Base-by-base conservation (phyloP, 139 green algal species). In the Tetraselmis chui region DNA sequence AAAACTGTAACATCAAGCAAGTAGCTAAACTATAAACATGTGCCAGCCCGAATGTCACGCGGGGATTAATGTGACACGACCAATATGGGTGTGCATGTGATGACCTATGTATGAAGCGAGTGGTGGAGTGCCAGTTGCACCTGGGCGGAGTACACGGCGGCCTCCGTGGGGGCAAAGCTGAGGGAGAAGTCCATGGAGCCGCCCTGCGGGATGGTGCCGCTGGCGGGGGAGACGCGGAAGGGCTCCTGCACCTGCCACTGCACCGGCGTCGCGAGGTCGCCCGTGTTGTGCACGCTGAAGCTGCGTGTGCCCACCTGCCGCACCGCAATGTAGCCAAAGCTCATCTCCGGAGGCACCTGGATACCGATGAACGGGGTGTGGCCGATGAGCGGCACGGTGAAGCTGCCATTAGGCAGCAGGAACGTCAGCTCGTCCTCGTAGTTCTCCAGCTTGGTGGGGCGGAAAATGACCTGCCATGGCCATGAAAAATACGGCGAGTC, bases 361-460 rank as follows among this genome's bases (percentile, higher is more conserved):
- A 92, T 81, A 29, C 82, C 77, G 0, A 84, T 87, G 31, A 84
- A 30, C 2, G 89, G 90, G 11, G 89, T 86, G 30, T 85, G 85
- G 0, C 87, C 90, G 26, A 85, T 76, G 25, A 94, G 76, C 0
- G 85, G 85, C 24, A 94, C 84, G 1, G 78, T 77, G 76, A 91
- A 93, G 22, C 80, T 84, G 0, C 76, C 82, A 31, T 67, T 82
- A 45, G 83, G 81, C 2, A 85, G 77, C 0, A 83, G 79, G 23
- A 95, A 88, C 31, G 91, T 87, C 27, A 94, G 81, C 27, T 85
- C 32, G 76, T 94, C 92, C 2, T 84, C 85, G 84, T 92, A 91
- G 2, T 85, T 67, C 81, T 93, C 88, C 59, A 85, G 32, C 76
- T 75, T 80, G 0, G 90, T n/a, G 2, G 92, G 92, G 1, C 89